Conservation (phyloP, 2,329 filamentous ascomycete species). For the Cytospora piceicola region DNA sequence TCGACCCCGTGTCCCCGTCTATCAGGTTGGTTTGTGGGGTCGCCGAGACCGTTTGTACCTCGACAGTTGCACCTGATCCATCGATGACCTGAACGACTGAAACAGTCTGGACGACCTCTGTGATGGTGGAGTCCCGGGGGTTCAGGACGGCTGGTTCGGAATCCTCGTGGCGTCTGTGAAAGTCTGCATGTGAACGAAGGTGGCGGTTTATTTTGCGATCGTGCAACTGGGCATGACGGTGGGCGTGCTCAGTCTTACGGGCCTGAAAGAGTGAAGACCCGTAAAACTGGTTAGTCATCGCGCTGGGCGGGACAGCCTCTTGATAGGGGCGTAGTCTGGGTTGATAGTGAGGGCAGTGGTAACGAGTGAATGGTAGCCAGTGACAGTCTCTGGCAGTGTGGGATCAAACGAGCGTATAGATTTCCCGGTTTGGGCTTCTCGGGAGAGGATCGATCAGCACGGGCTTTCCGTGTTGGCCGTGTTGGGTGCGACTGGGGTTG, state of each 20-base stretch:
- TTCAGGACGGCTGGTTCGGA: constrained; percentile 32
- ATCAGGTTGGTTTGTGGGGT: constrained; percentile 45
- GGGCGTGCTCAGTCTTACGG: constrained; percentile 40
- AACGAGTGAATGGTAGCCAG: constrained; percentile 18
- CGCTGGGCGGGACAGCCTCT: constrained; percentile 43
- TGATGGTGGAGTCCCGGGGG: constrained; percentile 43
- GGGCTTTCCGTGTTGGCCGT: constrained; percentile 23
- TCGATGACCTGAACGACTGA: constrained; percentile 59
- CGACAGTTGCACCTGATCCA: constrained; percentile 49
- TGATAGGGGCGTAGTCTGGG: constrained; percentile 32
- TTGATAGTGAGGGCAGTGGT: constrained; percentile 18
- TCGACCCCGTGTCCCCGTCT: constrained; percentile 43
- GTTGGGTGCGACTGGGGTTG: constrained; percentile 11
- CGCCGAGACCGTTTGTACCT: constrained; percentile 48
- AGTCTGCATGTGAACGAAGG: constrained; percentile 37
- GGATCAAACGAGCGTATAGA: constrained; percentile 27
- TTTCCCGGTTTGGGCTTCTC: constrained; percentile 21
- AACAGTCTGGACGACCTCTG: constrained; percentile 57
- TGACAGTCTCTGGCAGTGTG: constrained; percentile 6
- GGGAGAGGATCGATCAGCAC: constrained; percentile 19
- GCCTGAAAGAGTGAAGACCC: constrained; percentile 56
- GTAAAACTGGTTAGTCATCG: constrained; percentile 50
- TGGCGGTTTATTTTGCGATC: constrained; percentile 32
- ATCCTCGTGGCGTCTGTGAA: constrained; percentile 37
- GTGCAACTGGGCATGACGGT: constrained; percentile 39